Conservation (phyloP, 1,139 yeast species). For the Saccharomyces uvarum region DNA sequence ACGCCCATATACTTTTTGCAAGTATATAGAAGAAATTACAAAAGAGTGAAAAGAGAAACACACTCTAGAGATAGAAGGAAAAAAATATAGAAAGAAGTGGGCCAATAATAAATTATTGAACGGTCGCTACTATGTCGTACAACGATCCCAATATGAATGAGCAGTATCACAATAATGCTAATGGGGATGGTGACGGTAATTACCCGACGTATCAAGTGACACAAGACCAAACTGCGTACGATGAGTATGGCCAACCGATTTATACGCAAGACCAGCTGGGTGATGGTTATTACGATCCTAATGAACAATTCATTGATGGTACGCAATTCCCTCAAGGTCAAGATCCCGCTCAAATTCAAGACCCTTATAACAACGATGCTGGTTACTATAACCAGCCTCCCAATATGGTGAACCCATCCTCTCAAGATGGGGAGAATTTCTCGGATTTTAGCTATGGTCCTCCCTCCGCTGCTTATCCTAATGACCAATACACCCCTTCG, state of each 20-base stretch:
- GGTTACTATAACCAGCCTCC: slow-evolving; percentile 9
- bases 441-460: slow-evolving; percentile 55
- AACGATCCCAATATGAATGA: not conserved
- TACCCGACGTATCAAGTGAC: slow-evolving; percentile 5
- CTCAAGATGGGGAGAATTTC: slow-evolving; percentile 61
- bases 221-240: slow-evolving; percentile 10
- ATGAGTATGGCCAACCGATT: slow-evolving; percentile 28
- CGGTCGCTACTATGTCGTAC: not conserved
- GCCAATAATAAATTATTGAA: not conserved
- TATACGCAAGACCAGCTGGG: slow-evolving; percentile 7
- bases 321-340: slow-evolving; percentile 1
- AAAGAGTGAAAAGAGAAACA: not conserved
- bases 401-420: not conserved
- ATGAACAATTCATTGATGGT: slow-evolving; percentile 11
- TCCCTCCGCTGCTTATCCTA: slow-evolving; percentile 37
- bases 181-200: slow-evolving; percentile 6
- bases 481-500: slow-evolving; percentile 73
- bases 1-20: not conserved
- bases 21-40: not conserved
- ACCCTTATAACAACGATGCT: slow-evolving; percentile 7
- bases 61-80: not conserved
- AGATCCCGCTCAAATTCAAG: not conserved
- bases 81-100: not conserved
- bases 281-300: slow-evolving; percentile 15
- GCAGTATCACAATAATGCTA: not conserved